A percentile compares a stretch with the other conserved stretches of the same genome.
Conservation (phyloP, 768 basidiomycete genomes). For the Lactifluus pinguis region DNA sequence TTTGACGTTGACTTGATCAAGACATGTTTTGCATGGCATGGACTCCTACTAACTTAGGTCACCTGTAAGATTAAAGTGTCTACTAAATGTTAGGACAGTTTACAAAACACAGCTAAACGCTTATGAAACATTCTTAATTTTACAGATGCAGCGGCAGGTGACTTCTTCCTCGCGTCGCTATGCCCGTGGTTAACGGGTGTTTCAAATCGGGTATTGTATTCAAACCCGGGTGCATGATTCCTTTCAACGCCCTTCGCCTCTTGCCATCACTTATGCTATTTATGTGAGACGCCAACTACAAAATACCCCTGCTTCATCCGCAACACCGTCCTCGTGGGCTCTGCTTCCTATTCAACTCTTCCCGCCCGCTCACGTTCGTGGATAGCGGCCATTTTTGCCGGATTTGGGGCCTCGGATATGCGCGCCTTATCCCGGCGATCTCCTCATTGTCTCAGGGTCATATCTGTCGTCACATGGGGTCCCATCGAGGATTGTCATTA, state of each 20-base stretch:
- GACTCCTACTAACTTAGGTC: constrained; percentile 29
- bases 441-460: neutral
- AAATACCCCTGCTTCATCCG: neutral
- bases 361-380: no score
- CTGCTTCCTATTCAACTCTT: neutral
- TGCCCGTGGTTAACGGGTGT: neutral
- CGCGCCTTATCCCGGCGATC: neutral
- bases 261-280: neutral
- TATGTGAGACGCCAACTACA: neutral
- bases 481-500: neutral
- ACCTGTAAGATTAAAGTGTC: constrained; percentile 22
- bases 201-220: neutral
- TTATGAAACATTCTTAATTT: neutral
- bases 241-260: neutral
- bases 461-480: neutral
- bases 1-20: neutral
- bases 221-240: neutral
- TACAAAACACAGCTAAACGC: neutral
- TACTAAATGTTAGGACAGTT: neutral
- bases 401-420: neutral
- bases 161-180: neutral
- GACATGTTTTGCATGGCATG: neutral
- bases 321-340: neutral
- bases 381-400: neutral
- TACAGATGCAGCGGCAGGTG: constrained; percentile 22